Base-by-base conservation (phyloP, 1,284 basidiomycete species). In the Ganoderma sinense region DNA sequence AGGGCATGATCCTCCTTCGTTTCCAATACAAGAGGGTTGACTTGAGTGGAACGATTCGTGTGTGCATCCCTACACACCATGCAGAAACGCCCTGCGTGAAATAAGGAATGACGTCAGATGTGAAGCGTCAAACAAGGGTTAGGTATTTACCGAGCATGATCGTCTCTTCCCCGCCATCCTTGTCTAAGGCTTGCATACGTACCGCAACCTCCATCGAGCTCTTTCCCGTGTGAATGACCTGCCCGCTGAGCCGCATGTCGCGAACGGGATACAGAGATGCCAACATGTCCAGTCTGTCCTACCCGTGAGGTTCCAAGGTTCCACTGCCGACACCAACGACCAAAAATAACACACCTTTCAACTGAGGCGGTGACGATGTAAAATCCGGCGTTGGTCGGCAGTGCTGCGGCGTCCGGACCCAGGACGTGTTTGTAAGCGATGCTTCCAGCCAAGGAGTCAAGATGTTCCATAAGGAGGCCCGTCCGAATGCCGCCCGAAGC, bases 281-380 rank as follows among this genome's bases (percentile, higher is more conserved):
- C 13, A 92, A 80, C 87, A 92, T 89, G 75, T 93, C 91, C 36
- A 92, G 80, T 67, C 90, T 92, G 62, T 31, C 13, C 4, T 14
- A 36, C 2, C 11, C 33, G 18, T 55, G 39, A 51, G 64, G 2
- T 14, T 1, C 6, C 18, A 10, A 16, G 4, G 5, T n/a, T 14
- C 7, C 11, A 33, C 6, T 36, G 18, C 11, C 51, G 1, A 4
- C 7, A 18, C 26, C 40, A 20, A 18, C 45, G 26, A 72, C 53
- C 4, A 20, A 18, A 41, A 10, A 11, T 36, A 1, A 79, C 84
- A 61, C 74, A 91, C 89, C 94, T 84, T 76, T 96, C 93, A 1
- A 94, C 94, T 7, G 90, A 89, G 43, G 94, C 94, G 1, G 94
- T 95, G 10, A 94, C 94, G 70, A 95, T 87, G 74, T 95, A 95